Evolutionary conservation across 2,329 filamentous ascomycete genomes (phyloP), one percentile per base, ranked within the genome.

Genomic region (Fusarium zealandicum): DNA sequence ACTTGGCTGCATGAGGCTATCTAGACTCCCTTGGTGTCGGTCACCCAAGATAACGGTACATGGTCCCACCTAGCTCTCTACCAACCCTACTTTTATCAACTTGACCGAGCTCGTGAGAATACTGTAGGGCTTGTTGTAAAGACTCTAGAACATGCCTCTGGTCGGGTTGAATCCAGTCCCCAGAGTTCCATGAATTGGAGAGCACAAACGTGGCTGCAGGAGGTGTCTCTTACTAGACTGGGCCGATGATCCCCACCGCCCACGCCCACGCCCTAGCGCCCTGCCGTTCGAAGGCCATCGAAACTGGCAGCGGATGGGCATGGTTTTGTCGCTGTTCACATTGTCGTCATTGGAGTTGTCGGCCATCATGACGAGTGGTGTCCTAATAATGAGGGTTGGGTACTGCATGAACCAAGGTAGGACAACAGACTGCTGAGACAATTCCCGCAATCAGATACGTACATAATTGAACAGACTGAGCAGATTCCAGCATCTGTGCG

Each of bases 211-310:
- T 22, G 58, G 44, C 58, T 58, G 57, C 57, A 61, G 53, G 57
- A 61, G 47, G 57, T 42, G 55, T 30, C 53, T 59, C 57, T 44
- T 41, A n/a, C n/a, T n/a, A 50, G 58, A 36, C 48, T 58, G 43
- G 46, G 57, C 58, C 61, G 57, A 58, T 58, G 57, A 36, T 53
- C 57, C 36, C 58, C 58, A 61, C 57, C 49, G 36, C 47, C 52
- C 57, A 61, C 61, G 57, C 57, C 57, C 57, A 61, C 61, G 57
- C 57, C 57, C 57, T 60, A 60, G 48, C 45, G 39, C 38, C 44
- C 14, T 56, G 44, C 49, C 30, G 28, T 45, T 57, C 52, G 40
- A 61, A 61, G 37, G 33, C 22, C 28, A 43, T 54, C 58, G 58
- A 61, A 61, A 37, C 38, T 52, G 30, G 35, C 46, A 61, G 49